phyloP scores from a whole-genome alignment of 257 asterid genomes.

The Fraxinus americana region DNA sequence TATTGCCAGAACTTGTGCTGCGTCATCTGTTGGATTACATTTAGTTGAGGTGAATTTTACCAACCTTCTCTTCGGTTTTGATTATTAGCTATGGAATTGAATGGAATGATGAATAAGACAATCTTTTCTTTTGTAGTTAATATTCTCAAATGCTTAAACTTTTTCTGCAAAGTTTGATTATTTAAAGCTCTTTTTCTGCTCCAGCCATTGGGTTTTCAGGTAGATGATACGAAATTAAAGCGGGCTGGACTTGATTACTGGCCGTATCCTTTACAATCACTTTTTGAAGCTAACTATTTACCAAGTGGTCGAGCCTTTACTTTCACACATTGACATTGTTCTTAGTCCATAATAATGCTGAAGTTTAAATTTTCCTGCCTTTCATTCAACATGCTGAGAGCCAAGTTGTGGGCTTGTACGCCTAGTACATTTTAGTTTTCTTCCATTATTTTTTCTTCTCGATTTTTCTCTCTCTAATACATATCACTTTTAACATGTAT shows the following conservation, averaged over 20 bases:
- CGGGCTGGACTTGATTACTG: slow-evolving; percentile 98
- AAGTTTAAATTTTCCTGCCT: neutral
- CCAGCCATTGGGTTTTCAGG: slow-evolving; percentile 94
- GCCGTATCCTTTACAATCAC: slow-evolving; percentile 80
- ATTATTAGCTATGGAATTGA: neutral
- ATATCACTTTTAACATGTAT: neutral
- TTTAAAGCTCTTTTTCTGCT: slow-evolving; percentile 25
- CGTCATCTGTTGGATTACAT: slow-evolving; percentile 91
- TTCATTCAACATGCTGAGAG: neutral
- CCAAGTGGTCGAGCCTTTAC: neutral
- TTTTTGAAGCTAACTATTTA: neutral
- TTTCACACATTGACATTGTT: neutral
- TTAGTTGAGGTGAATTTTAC: slow-evolving; percentile 65
- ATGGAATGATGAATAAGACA: neutral
- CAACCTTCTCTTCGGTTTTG: neutral
- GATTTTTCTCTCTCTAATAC: neutral
- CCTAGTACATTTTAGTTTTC: neutral
- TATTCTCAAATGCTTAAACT: slow-evolving; percentile 11
- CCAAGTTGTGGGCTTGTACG: neutral
- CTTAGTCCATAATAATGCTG: neutral
- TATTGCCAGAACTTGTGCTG: slow-evolving; percentile 96
- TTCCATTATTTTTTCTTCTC: neutral
- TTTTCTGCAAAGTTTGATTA: slow-evolving; percentile 19
- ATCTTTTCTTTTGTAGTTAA: neutral
- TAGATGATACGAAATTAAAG: slow-evolving; percentile 79